Percentiles rank a stretch among this genome's conserved stretches.
phyloP scores from a whole-genome alignment of 164 flowering plant species.

The Litsea cubeba region DNA sequence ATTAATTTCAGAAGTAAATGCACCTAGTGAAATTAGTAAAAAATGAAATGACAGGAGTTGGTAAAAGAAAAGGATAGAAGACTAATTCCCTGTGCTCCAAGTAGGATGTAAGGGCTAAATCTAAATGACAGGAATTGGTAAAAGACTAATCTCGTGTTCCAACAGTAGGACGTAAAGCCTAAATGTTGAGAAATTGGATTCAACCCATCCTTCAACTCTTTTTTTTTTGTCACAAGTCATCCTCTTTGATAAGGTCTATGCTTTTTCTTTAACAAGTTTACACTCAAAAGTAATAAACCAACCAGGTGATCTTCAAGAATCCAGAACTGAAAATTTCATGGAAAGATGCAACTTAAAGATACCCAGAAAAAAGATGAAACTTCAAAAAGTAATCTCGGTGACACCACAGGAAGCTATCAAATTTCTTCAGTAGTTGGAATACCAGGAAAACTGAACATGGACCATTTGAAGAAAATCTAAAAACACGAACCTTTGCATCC shows the following conservation, averaged over 20 bases:
- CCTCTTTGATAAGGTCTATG: too few species aligned
- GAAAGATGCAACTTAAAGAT: too few species aligned
- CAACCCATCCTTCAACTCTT: too few species aligned
- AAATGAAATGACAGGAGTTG: neutral
- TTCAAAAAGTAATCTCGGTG: neutral
- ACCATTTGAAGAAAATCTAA: neutral
- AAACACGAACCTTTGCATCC: conserved; percentile 86
- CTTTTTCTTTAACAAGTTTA: too few species aligned
- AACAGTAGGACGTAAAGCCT: too few species aligned
- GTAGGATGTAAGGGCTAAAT: neutral
- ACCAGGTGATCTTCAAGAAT: too few species aligned
- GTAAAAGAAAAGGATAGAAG: neutral
- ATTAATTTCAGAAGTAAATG: neutral
- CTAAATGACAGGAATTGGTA: neutral
- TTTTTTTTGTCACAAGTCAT: too few species aligned
- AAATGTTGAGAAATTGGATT: too few species aligned
- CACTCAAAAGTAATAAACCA: too few species aligned
- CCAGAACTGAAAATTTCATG: too few species aligned
- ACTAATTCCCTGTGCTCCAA: neutral
- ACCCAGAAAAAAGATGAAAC: too few species aligned
- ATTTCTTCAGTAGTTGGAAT: neutral
- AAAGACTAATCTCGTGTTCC: neutral
- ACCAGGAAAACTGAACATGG: neutral
- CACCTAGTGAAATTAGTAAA: neutral
- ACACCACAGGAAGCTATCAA: neutral